Conservation (phyloP, 495 filamentous ascomycete genomes). For the Trichoderma asperelloides region DNA sequence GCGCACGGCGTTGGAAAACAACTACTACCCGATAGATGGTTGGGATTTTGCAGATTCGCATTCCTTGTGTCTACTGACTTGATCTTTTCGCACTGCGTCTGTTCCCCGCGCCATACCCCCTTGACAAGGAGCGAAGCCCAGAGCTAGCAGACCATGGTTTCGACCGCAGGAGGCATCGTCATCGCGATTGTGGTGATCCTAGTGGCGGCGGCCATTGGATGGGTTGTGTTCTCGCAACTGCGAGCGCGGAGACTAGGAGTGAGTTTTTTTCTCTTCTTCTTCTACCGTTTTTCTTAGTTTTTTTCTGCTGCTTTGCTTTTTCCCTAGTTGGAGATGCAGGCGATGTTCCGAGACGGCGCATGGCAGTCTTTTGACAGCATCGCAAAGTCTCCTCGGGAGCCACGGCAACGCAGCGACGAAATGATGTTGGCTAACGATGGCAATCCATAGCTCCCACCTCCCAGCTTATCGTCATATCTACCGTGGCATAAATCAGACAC, state of each 20-base stretch:
- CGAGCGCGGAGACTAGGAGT: slow-evolving; percentile 54
- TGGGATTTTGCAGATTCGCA: too few species aligned
- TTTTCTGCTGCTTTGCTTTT: slow-evolving; percentile 13
- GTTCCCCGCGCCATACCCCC: too few species aligned
- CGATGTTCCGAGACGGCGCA: slow-evolving; percentile 11
- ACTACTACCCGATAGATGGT: too few species aligned
- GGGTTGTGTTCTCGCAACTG: slow-evolving; percentile 47
- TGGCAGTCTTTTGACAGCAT: background rate
- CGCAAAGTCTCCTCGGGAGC: slow-evolving; percentile 6
- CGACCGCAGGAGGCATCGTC: slow-evolving; percentile 35
- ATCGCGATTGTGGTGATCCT: slow-evolving; percentile 44
- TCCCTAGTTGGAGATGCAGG: slow-evolving; percentile 9
- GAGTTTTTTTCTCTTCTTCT: slow-evolving; percentile 18
- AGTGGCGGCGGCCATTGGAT: slow-evolving; percentile 34
- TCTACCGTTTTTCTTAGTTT: background rate
- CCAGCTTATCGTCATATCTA: slow-evolving; percentile 52
- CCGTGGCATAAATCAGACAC: slow-evolving; percentile 35
- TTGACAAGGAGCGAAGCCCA: background rate
- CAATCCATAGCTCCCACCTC: slow-evolving; percentile 45
- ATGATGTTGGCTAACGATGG: background rate
- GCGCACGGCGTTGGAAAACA: too few species aligned
- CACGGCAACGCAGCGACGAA: background rate
- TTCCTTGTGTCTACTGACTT: background rate
- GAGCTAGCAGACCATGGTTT: slow-evolving; percentile 27
- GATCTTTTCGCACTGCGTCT: background rate